phyloP scores from a whole-genome alignment of 2,329 filamentous ascomycete species.

The Fusarium cicatricum region DNA sequence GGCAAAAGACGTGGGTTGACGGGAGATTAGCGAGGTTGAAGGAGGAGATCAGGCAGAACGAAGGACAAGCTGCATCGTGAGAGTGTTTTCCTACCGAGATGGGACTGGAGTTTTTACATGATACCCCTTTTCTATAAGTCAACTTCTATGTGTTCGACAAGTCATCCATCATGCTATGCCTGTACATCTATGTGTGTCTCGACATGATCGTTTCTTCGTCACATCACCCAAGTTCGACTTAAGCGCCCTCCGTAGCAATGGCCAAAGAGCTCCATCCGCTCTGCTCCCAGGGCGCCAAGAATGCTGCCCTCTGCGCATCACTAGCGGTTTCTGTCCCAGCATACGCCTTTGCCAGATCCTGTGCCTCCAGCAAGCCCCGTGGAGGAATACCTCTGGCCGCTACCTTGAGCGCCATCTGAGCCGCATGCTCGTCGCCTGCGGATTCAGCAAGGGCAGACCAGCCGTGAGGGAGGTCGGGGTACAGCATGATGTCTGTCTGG shows the following conservation, averaged over 20 bases:
- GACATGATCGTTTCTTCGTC: constrained; percentile 7
- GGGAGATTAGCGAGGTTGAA: constrained; percentile 75
- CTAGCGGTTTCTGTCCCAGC: constrained; percentile 74
- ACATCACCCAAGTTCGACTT: neutral
- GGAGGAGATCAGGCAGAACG: constrained; percentile 59
- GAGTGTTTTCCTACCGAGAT: neutral
- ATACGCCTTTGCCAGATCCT: constrained; percentile 76
- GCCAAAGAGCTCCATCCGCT: constrained; percentile 70
- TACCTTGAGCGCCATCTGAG: constrained; percentile 84
- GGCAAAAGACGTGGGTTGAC: constrained; percentile 81
- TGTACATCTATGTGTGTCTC: neutral
- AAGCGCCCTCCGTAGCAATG: constrained; percentile 39
- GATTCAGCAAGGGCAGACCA: constrained; percentile 79
- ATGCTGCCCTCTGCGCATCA: constrained; percentile 79
- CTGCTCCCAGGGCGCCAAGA: constrained; percentile 81
- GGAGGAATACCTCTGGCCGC: constrained; percentile 79
- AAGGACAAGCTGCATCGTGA: constrained; percentile 14
- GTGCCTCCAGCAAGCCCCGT: constrained; percentile 70
- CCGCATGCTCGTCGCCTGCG: constrained; percentile 61
- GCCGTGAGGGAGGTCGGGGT: constrained; percentile 79
- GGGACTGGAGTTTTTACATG: constrained; percentile 11
- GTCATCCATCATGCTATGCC: neutral
- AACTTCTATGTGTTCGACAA: neutral
- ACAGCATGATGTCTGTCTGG: constrained; percentile 80
- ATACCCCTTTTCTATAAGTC: constrained; percentile 27